Base-by-base conservation (phyloP, 192 early-diverging fungal genomes). In the Backusella tarrabulga region DNA sequence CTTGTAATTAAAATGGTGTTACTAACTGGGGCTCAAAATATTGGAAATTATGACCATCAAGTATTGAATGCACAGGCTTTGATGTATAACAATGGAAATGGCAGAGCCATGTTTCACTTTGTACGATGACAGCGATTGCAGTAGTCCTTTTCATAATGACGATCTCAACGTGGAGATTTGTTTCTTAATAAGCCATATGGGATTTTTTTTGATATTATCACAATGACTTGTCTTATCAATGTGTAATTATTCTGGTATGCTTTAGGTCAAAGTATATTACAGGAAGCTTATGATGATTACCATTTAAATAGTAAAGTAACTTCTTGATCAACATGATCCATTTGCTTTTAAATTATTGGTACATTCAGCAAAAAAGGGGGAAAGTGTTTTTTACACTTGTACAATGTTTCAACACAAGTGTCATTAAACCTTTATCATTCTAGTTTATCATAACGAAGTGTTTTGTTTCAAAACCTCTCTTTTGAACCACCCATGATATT, bases 361-460 rank as follows among this genome's bases (percentile, higher is more conserved):
- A 40, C 42, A 44, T 44, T 17, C 15, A 44, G 15, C 12, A 44
- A 44, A 44, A 44, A 17, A 44, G 42, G 15, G 42, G 19, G 46
- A 50, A 50, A 50, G 46, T 50, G 19, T 32, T 63, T 11, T 26
- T 14, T 26, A 14, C 56, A 63, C 21, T 56, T 21, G 8, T 56
- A 21, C n/a, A 56, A n/a, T 56, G 54, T 56, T 56, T 56, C 54
- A 56, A 63, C 23, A 29, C 46, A 63, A 63, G 56, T 63, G 21
- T 63, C 21, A 63, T 63, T 56, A 56, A 56, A 0, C 8, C 19
- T 56, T 29, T 63, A 32, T 9, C 2, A 29, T 14, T 63, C 9
- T 12, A 26, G 54, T 23, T 60, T 63, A 63, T 63, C 56, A 63
- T 63, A 63, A 63, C 56, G 56, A 63, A 63, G 56, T 63, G 56